Base-by-base conservation (phyloP, 139 green algal species). In the Chlorella vulgaris region DNA sequence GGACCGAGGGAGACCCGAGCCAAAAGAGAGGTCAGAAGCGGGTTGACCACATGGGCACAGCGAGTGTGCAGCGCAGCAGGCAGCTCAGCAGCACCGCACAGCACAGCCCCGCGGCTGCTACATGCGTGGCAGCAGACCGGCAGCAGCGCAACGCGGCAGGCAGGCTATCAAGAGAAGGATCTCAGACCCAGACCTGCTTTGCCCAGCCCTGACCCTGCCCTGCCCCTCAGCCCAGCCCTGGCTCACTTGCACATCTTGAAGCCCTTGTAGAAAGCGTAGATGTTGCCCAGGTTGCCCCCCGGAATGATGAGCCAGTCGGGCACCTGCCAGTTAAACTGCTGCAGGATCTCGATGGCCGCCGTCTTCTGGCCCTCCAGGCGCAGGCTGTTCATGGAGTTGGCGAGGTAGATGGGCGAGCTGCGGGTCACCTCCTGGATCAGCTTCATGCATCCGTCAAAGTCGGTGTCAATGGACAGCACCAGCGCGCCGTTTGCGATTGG, bases 221-320 rank as follows among this genome's bases (percentile, higher is more conserved):
- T n/a, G n/a, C n/a, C n/a, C n/a, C n/a, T n/a, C n/a, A n/a, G n/a
- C n/a, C n/a, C n/a, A n/a, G n/a, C n/a, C n/a, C n/a, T 2, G 7
- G 28, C 71, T 81, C 70, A 75, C 73, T 67, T 83, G 89, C 88
- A 94, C 93, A 96, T 94, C 74, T 94, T 88, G 86, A 97, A 97
- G 50, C 93, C 93, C 90, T 99, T 99, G 94, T 99, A 99, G 84
- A 99, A 99, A 21, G 97, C 97, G 86, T 99, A 99, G 67, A 99
- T 93, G 93, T 99, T 99, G 83, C 97, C 97, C 40, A 99, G 91
- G 92, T 99, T 99, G 83, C 97, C 97, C 75, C 96, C 94, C 3
- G 95, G 94, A 83, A 99, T 98, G 89, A 99, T 96, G 24, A 99
- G 91, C 96, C 96, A 98, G 90, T 99, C 96, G 31, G 96, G 96